Evolutionary conservation across 2,329 filamentous ascomycete species (phyloP).

Genomic region (Beauveria asiatica): DNA sequence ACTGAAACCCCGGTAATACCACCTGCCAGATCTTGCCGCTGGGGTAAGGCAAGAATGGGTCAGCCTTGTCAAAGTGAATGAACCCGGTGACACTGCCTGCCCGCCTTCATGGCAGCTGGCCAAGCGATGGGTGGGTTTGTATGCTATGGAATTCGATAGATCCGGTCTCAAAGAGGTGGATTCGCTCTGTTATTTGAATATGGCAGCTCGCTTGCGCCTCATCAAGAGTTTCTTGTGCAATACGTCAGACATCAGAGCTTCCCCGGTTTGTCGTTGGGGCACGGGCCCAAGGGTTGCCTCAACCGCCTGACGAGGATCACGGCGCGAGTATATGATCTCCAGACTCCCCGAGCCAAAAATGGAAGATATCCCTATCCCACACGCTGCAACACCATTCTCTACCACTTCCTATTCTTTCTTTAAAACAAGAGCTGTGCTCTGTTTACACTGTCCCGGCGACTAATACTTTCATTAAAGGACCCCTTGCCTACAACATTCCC

Average conservation of each 20-base stretch:
- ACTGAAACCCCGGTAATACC: background rate
- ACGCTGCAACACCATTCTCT: slow-evolving; percentile 11
- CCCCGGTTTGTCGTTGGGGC: background rate
- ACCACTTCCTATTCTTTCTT: slow-evolving; percentile 13
- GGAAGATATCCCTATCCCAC: background rate
- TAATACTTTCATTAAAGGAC: slow-evolving; percentile 9
- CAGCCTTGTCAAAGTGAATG: background rate
- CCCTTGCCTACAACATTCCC: slow-evolving; percentile 1
- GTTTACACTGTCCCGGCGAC: slow-evolving; percentile 14
- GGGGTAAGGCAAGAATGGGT: background rate
- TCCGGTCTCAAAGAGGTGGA: slow-evolving; percentile 16
- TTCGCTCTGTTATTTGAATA: slow-evolving; percentile 8
- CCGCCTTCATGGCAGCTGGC: background rate
- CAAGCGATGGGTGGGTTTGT: background rate
- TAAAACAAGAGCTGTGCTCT: slow-evolving; percentile 24
- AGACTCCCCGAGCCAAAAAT: background rate
- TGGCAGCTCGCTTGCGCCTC: background rate
- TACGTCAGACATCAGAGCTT: background rate
- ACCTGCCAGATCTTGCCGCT: background rate
- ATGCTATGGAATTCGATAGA: slow-evolving; percentile 6
- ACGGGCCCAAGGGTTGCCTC: background rate
- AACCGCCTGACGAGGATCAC: background rate
- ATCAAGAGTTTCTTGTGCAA: background rate
- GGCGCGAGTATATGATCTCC: slow-evolving; percentile 9
- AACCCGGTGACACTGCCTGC: background rate